Evolutionary conservation across 2,329 filamentous ascomycete species (phyloP), one percentile per base, ranked within the genome.

Genomic region (Didymella exigua): DNA sequence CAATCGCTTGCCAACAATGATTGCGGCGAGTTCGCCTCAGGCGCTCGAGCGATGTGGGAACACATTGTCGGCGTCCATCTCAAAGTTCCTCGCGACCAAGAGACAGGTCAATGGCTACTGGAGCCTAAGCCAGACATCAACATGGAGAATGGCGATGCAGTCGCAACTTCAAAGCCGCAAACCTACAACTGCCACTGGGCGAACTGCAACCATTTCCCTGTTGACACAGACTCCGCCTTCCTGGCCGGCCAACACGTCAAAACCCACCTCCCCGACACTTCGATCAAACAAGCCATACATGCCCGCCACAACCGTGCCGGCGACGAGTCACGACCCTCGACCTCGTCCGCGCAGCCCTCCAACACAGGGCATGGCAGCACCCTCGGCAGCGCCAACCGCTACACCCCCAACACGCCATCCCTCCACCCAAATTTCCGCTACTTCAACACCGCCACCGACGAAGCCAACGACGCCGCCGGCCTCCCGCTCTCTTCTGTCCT

Each of bases 401-500:
- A 43, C 31, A 27, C 54, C 7, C 19, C 44, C 10, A 26, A 11
- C 6, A 60, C 66, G 10, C 47, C 29, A n/a, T 37, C 40, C 11
- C 41, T 49, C 16, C 46, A 59, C 3, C 70, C 66, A 19, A 65
- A 74, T 37, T 69, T 74, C 59, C 66, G 71, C 30, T 78, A 75
- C 61, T 74, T 77, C 61, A 79, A 79, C 45, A 81, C 80, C n/a
- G 71, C 76, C 1, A 74, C 75, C 13, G 81, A 83, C 58, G 81
- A 83, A 61, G 69, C 71, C 4, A 62, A 64, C 49, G 79, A 91
- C 67, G 87, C 90, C 2, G 88, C 88, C 1, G 90, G 90, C 5
- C 87, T 93, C 30, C 89, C 90, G n/a, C 80, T 93, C 6, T 90
- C 88, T 49, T 88, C 89, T 2, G 87, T 89, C 13, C 80, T 93